These are phyloP conservation scores for Suhomyces taliae DNA, from an alignment of 1,139 yeast species.

Conservation along the genomic window DNA sequence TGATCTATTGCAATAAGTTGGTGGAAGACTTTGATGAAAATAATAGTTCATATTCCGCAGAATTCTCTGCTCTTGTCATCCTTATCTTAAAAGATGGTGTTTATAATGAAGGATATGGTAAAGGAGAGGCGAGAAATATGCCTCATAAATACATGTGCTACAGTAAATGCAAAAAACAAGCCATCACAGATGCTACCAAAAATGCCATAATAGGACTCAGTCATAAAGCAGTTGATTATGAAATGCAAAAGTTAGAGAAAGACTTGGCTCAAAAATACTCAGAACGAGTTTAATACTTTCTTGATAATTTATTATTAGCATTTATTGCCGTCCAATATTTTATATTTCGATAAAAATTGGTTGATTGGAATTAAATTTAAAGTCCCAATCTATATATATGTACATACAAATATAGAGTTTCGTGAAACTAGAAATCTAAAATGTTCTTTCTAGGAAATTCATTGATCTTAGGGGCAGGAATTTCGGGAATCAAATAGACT, in stretches of 20 bases:
- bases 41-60: slow-evolving; percentile 21
- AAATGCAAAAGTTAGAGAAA: slow-evolving; percentile 9
- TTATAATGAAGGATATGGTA: slow-evolving; percentile 36
- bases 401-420: too few species aligned
- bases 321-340: too few species aligned
- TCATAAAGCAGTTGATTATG: slow-evolving; percentile 20
- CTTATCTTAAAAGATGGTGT: slow-evolving; percentile 53
- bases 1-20: slow-evolving; percentile 34
- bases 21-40: slow-evolving; percentile 19
- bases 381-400: too few species aligned
- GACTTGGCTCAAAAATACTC: slow-evolving; percentile 3
- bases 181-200: slow-evolving; percentile 50
- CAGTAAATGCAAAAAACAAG: slow-evolving; percentile 52
- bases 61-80: slow-evolving; percentile 30
- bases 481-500: slow-evolving; percentile 70
- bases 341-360: too few species aligned
- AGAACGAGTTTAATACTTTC: not conserved
- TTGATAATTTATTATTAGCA: not conserved
- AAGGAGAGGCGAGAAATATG: slow-evolving; percentile 37
- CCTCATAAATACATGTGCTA: slow-evolving; percentile 38
- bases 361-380: too few species aligned
- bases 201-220: slow-evolving; percentile 36
- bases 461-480: slow-evolving; percentile 61
- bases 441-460: slow-evolving; percentile 59
- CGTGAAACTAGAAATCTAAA: slow-evolving; percentile 44